phyloP scores from a whole-genome alignment of 2,329 filamentous ascomycete species.

The Xylariaceae sp. region DNA sequence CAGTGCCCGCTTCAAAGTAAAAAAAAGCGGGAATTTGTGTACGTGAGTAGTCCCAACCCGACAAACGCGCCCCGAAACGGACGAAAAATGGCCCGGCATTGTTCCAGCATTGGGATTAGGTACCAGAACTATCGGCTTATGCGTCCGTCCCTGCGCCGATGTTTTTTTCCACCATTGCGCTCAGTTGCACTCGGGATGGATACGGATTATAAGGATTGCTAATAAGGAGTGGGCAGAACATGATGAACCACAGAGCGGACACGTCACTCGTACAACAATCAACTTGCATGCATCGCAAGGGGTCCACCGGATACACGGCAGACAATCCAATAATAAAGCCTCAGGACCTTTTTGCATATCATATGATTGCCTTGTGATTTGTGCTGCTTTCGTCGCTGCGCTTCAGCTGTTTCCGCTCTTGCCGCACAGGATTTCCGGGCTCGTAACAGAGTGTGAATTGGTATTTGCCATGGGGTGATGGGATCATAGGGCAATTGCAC shows the following conservation, averaged over 20 bases:
- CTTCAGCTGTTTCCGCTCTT: too few species aligned
- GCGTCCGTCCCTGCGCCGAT: neutral
- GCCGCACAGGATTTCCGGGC: too few species aligned
- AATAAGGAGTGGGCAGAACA: neutral
- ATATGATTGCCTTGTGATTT: too few species aligned
- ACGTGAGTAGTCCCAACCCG: neutral
- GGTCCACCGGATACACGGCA: neutral
- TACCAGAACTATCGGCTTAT: neutral
- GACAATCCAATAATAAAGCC: too few species aligned
- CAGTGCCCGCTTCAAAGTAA: neutral
- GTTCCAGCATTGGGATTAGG: neutral
- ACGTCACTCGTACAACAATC: conserved; percentile 8
- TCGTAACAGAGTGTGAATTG: too few species aligned
- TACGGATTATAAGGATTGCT: neutral
- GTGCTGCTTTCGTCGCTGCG: too few species aligned
- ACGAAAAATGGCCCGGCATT: neutral
- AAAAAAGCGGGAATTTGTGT: neutral
- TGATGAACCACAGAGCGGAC: neutral
- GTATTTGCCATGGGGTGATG: too few species aligned
- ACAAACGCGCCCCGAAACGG: neutral
- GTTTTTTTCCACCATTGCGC: neutral
- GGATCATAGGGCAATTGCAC: conserved; percentile 2
- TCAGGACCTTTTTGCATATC: too few species aligned
- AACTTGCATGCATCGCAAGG: neutral
- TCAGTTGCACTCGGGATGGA: too few species aligned